phyloP scores from a whole-genome alignment of 73 alveolate genomes.

The Blepharisma japonicum region DNA sequence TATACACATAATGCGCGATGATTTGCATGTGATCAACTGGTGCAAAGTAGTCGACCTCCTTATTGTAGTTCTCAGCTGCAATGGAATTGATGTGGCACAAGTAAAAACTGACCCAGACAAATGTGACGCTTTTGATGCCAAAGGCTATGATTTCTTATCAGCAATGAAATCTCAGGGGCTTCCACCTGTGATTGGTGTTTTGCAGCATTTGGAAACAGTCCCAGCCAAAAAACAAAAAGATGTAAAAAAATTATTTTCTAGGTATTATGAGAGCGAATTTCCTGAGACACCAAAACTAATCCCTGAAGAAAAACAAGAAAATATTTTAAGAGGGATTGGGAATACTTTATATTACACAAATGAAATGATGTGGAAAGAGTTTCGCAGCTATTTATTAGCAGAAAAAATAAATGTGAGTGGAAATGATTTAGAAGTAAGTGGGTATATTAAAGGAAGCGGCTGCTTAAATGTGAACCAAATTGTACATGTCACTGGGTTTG shows the following conservation, averaged over 20 bases:
- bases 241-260: slow-evolving; percentile 79
- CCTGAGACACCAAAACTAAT: slow-evolving; percentile 63
- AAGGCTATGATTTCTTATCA: slow-evolving; percentile 84
- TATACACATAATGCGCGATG: neutral
- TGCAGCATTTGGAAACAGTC: slow-evolving; percentile 75
- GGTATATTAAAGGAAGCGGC: slow-evolving; percentile 72
- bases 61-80: slow-evolving; percentile 80
- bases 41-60: slow-evolving; percentile 90
- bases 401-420: slow-evolving; percentile 50
- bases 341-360: slow-evolving; percentile 46
- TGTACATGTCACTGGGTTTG: slow-evolving; percentile 93
- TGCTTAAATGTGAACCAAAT: slow-evolving; percentile 79
- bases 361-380: slow-evolving; percentile 76
- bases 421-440: slow-evolving; percentile 71
- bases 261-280: slow-evolving; percentile 91
- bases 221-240: slow-evolving; percentile 70
- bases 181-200: slow-evolving; percentile 83
- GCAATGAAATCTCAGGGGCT: slow-evolving; percentile 90
- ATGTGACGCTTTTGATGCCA: slow-evolving; percentile 90
- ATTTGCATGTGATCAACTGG: slow-evolving; percentile 66
- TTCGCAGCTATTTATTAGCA: slow-evolving; percentile 87
- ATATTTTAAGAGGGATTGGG: slow-evolving; percentile 70
- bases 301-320: slow-evolving; percentile 65
- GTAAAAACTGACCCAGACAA: slow-evolving; percentile 88
- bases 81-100: slow-evolving; percentile 70